Percentiles rank a stretch among this genome's conserved stretches.
phyloP scores from a whole-genome alignment of 2,329 filamentous ascomycete species.

The Colletotrichum siamense region DNA sequence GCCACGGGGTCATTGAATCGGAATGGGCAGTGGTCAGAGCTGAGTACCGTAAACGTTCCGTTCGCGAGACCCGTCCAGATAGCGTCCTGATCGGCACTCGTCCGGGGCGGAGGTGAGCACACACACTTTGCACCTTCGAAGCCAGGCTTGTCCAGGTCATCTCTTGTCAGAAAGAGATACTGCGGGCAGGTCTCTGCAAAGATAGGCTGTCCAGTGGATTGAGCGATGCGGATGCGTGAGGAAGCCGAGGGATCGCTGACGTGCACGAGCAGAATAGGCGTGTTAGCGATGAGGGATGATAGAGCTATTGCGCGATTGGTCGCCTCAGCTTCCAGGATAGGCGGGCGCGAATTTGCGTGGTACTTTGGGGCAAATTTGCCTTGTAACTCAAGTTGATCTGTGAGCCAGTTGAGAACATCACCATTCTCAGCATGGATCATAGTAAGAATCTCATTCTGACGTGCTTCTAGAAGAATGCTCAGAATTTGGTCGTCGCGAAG shows the following conservation, averaged over 20 bases:
- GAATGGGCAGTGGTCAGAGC: neutral
- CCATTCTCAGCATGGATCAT: slow-evolving; percentile 63
- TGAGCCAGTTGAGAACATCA: slow-evolving; percentile 59
- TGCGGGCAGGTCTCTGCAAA: slow-evolving; percentile 62
- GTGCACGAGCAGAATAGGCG: slow-evolving; percentile 59
- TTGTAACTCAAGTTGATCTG: slow-evolving; percentile 53
- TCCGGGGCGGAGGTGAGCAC: slow-evolving; percentile 55
- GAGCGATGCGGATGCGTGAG: slow-evolving; percentile 48
- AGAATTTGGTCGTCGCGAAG: slow-evolving; percentile 51
- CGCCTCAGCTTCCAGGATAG: slow-evolving; percentile 47
- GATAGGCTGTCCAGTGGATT: slow-evolving; percentile 47
- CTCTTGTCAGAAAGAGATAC: slow-evolving; percentile 58
- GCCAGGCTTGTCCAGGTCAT: slow-evolving; percentile 53
- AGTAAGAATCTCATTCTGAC: slow-evolving; percentile 34
- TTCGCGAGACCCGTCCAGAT: slow-evolving; percentile 56
- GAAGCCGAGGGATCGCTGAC: slow-evolving; percentile 52
- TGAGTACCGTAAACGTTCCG: slow-evolving; percentile 55
- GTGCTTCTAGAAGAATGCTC: slow-evolving; percentile 49
- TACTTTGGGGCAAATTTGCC: slow-evolving; percentile 55
- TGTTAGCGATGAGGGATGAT: slow-evolving; percentile 48
- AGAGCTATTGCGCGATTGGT: slow-evolving; percentile 58
- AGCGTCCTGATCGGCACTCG: slow-evolving; percentile 49
- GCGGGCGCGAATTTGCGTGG: slow-evolving; percentile 43
- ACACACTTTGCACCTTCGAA: slow-evolving; percentile 62
- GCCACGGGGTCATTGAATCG: neutral